Evolutionary conservation across 257 asterid genomes (phyloP).

Genomic region (Solanum megistacrolobum): DNA sequence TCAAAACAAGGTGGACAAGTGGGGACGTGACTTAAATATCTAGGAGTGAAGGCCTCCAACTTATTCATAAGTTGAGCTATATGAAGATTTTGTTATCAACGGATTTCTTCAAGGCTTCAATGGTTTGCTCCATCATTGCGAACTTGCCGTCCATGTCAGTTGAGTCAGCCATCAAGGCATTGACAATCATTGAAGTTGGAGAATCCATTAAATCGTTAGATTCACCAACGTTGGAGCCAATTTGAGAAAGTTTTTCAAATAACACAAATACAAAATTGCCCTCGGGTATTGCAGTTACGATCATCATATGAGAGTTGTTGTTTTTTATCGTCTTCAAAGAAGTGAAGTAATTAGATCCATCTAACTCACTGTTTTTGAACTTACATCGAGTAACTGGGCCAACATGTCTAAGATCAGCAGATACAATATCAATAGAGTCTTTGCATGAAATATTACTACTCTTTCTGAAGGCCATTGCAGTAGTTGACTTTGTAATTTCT

Average conservation of each 20-base stretch:
- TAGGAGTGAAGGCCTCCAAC: neutral
- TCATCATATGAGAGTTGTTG: neutral
- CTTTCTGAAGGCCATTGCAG: neutral
- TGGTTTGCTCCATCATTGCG: neutral
- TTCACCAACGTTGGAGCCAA: neutral
- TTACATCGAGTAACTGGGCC: neutral
- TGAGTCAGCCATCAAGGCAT: neutral
- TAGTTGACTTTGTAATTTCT: neutral
- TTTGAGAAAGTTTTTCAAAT: neutral
- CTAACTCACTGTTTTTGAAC: neutral
- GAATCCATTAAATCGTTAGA: neutral
- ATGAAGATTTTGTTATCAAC: neutral
- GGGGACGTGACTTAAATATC: neutral
- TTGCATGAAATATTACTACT: neutral
- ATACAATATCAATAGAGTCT: neutral
- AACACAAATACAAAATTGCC: neutral
- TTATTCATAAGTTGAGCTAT: too few relatives aligned
- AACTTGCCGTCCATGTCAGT: neutral
- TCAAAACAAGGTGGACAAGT: neutral
- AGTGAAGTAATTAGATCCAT: neutral
- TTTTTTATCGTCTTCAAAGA: neutral
- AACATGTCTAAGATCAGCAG: neutral
- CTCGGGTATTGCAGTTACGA: neutral
- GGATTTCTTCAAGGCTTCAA: neutral
- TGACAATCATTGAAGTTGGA: neutral